Evolutionary conservation across 225 moss, liverwort and hornwort species (phyloP).

Genomic region (Neckera pumila): DNA sequence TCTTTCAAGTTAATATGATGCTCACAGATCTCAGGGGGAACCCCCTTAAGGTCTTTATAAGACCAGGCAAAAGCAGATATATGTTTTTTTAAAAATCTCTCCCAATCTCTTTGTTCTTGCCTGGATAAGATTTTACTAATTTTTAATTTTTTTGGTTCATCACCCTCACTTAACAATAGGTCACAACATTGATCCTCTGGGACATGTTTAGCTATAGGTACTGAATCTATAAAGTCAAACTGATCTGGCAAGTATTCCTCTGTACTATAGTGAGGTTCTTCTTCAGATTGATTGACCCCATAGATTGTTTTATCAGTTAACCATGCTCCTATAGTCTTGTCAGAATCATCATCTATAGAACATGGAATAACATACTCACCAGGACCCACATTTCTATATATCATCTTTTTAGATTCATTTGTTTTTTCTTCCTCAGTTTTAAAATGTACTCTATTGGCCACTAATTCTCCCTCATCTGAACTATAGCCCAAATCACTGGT

Average conservation of each 20-base stretch:
- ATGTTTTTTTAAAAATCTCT: not conserved
- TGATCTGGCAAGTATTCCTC: accelerated
- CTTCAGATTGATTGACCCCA: accelerated
- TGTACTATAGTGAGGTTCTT: accelerated
- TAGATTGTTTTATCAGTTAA: not conserved
- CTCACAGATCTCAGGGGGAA: accelerated
- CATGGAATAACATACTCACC: not conserved
- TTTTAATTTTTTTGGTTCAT: accelerated
- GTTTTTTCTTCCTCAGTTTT: accelerated
- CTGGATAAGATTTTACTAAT: accelerated
- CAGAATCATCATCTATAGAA: not conserved
- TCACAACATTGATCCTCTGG: not conserved
- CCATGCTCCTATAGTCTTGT: not conserved
- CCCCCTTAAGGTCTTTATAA: not conserved
- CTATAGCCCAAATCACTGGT: not conserved
- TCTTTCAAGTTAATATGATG: not conserved
- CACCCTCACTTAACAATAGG: not conserved
- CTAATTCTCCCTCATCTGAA: not conserved
- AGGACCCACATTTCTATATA: not conserved
- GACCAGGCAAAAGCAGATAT: not conserved
- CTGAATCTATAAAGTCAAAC: not conserved
- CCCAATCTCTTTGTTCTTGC: not conserved
- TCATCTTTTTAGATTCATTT: not conserved
- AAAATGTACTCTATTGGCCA: not conserved
- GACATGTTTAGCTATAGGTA: not conserved